Percentiles rank a stretch among this genome's conserved stretches.
Evolutionary conservation across 2,329 filamentous ascomycete species (phyloP).

Genomic region (Dactylellina sp.): DNA sequence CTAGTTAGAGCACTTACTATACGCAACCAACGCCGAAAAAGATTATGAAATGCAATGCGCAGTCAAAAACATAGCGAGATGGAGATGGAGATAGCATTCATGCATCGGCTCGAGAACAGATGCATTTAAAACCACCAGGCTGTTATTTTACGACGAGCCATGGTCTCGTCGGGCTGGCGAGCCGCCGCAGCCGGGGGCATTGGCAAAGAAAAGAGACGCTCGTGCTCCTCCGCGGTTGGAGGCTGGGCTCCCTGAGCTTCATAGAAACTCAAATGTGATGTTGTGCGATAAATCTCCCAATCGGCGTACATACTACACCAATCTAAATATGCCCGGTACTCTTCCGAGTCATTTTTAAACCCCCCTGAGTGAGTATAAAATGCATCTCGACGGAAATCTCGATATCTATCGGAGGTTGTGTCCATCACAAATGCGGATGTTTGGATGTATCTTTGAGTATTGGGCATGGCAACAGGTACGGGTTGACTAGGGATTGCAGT

Average conservation of each 20-base stretch:
- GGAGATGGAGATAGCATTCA: no score
- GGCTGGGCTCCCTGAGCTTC: conserved; percentile 10
- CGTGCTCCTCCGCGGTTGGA: neutral
- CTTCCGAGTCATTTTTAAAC: neutral
- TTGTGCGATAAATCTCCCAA: no score
- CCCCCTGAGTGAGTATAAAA: conserved; percentile 13
- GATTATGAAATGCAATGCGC: no score
- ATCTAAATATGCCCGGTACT: conserved; percentile 8
- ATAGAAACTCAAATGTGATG: conserved; percentile 20
- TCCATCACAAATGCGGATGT: conserved; percentile 2
- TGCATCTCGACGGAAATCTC: conserved; percentile 17
- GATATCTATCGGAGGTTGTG: neutral
- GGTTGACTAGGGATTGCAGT: neutral
- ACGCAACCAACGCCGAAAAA: no score
- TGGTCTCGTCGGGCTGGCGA: neutral
- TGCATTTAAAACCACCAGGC: neutral
- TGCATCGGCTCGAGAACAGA: no score
- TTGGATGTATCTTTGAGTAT: neutral
- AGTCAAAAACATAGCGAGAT: no score
- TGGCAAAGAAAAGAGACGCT: neutral
- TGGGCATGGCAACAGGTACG: neutral
- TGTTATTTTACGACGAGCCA: neutral
- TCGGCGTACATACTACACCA: conserved; percentile 1
- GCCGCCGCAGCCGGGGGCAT: conserved; percentile 1
- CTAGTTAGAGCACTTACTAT: no score